phyloP scores from a whole-genome alignment of 345 rosid genomes.

The Cardamine chenopodiifolia region DNA sequence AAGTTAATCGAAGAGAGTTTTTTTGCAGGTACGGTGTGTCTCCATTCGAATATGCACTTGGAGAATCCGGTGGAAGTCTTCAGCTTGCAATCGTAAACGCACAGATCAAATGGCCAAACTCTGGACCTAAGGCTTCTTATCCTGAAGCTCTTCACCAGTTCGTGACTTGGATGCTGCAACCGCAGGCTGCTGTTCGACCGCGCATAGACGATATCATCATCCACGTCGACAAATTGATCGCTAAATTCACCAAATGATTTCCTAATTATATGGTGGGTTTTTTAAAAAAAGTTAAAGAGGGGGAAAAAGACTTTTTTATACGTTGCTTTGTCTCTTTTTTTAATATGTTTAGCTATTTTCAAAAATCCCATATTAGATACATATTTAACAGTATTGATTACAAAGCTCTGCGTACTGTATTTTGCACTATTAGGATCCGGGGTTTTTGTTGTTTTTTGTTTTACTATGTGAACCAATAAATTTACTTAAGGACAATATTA shows the following conservation, averaged over 20 bases:
- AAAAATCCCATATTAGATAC: constrained; percentile 22
- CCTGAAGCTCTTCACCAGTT: constrained; percentile 95
- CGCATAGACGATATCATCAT: constrained; percentile 80
- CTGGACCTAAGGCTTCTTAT: constrained; percentile 73
- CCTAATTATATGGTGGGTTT: constrained; percentile 16
- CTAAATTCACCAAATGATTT: constrained; percentile 63
- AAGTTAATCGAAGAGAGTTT: not conserved
- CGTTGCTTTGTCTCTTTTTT: constrained; percentile 14
- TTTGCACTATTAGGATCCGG: constrained; percentile 26
- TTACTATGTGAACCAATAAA: constrained; percentile 20
- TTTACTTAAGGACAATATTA: constrained; percentile 2
- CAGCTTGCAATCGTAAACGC: constrained; percentile 89
- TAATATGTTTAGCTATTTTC: constrained; percentile 23
- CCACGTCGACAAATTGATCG: constrained; percentile 90
- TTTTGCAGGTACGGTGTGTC: constrained; percentile 79
- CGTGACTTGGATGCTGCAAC: constrained; percentile 97
- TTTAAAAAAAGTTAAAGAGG: not conserved
- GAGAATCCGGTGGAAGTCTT: constrained; percentile 97
- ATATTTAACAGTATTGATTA: constrained; percentile 12
- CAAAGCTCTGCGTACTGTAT: constrained; percentile 24
- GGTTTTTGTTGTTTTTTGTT: not conserved
- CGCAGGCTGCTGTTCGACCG: constrained; percentile 87
- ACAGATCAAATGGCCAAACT: constrained; percentile 91
- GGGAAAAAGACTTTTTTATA: constrained; percentile 11
- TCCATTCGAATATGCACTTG: constrained; percentile 96